Evolutionary conservation across 2,329 filamentous ascomycete genomes (phyloP).

Genomic region (Tothia fuscella): DNA sequence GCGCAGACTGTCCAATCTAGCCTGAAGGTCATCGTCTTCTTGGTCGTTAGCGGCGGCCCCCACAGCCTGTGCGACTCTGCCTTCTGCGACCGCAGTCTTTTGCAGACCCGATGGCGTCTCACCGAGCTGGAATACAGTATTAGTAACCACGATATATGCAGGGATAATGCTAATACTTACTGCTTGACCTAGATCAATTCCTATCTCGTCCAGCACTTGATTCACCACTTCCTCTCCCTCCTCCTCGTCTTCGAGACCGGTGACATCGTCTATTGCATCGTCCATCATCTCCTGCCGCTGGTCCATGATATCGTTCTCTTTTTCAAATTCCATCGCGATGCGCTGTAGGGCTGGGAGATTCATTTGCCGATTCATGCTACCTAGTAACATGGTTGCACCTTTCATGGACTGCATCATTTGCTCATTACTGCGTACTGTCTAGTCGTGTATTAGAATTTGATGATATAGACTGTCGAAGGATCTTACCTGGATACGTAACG

Average conservation of each 20-base stretch:
- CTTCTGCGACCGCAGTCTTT: slow-evolving; percentile 58
- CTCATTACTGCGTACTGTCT: slow-evolving; percentile 97
- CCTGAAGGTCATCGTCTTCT: slow-evolving; percentile 81
- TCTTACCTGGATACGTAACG: slow-evolving; percentile 76
- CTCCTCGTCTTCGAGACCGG: slow-evolving; percentile 80
- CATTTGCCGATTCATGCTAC: slow-evolving; percentile 97
- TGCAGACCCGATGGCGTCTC: slow-evolving; percentile 82
- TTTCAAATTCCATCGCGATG: slow-evolving; percentile 98
- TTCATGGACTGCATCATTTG: slow-evolving; percentile 99
- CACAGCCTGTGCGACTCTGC: slow-evolving; percentile 75
- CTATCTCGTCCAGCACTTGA: slow-evolving; percentile 92
- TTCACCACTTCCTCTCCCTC: slow-evolving; percentile 96
- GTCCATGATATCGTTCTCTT: slow-evolving; percentile 99
- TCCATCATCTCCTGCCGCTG: slow-evolving; percentile 99
- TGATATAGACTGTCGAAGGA: not conserved
- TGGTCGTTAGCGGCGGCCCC: slow-evolving; percentile 51
- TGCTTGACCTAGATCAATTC: slow-evolving; percentile 78
- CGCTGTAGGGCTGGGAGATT: slow-evolving; percentile 89
- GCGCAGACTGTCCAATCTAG: slow-evolving; percentile 70
- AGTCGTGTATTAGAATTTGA: slow-evolving; percentile 15
- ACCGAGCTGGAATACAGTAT: slow-evolving; percentile 56
- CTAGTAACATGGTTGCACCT: slow-evolving; percentile 80
- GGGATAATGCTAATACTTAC: slow-evolving; percentile 44
- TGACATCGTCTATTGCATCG: slow-evolving; percentile 94
- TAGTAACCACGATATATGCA: slow-evolving; percentile 11